Percentiles rank a stretch among this genome's conserved stretches.
phyloP scores from a whole-genome alignment of 805 yeast species.

The Hanseniaspora meyeri region DNA sequence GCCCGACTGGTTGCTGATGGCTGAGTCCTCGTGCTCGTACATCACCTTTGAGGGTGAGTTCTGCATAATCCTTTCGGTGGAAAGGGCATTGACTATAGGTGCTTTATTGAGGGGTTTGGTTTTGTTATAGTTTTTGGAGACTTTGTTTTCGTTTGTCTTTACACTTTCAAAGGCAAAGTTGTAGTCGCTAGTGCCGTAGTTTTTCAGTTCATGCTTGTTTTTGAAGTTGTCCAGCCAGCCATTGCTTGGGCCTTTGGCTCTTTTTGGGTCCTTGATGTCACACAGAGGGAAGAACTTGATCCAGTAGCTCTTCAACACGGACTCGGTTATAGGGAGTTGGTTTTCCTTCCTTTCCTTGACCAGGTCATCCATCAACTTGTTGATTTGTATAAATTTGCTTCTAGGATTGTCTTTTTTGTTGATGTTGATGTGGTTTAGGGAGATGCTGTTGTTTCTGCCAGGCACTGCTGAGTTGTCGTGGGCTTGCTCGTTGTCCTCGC shows the following conservation, averaged over 20 bases:
- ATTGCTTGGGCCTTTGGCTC: slow-evolving; percentile 43
- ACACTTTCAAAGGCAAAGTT: neutral
- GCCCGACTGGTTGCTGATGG: slow-evolving; percentile 1
- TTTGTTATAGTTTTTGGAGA: neutral
- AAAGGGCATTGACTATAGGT: neutral
- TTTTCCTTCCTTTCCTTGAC: slow-evolving; percentile 36
- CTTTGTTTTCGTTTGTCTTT: neutral
- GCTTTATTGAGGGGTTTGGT: neutral
- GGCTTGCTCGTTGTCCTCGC: neutral
- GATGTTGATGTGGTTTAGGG: neutral
- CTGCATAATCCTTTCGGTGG: neutral
- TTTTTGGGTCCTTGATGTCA: slow-evolving; percentile 50
- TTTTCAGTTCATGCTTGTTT: slow-evolving; percentile 39
- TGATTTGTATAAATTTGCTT: slow-evolving; percentile 46
- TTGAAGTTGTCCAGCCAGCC: slow-evolving; percentile 55
- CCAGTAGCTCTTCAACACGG: slow-evolving; percentile 47
- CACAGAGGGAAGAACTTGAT: slow-evolving; percentile 39
- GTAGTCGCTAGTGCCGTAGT: neutral
- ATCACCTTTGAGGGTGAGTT: neutral
- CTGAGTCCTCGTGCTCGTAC: neutral
- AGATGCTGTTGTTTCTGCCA: slow-evolving; percentile 13
- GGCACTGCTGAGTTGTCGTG: neutral
- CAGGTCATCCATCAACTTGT: slow-evolving; percentile 45
- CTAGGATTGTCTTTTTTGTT: slow-evolving; percentile 5
- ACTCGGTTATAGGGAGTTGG: slow-evolving; percentile 41